Base-by-base conservation (phyloP, 306 rosid genomes). In the Malus sieversii region DNA sequence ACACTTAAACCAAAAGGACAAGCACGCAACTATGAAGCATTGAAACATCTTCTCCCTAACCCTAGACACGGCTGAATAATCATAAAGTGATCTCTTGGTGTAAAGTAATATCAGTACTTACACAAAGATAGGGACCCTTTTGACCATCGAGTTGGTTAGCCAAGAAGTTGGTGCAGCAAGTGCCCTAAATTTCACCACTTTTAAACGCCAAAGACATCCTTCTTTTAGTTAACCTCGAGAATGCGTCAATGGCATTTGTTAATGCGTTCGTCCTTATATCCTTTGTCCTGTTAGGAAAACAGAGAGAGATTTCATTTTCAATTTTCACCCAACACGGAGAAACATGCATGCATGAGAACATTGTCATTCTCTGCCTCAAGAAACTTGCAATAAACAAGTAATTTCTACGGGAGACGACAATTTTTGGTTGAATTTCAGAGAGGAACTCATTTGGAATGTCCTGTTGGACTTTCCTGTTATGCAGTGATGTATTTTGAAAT, bases 161-260 rank as follows among this genome's bases (percentile, higher is more conserved):
- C 78, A 81, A 73, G 80, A 86, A 84, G 88, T 87, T 82, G 91
- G 87, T 87, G 88, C 38, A 81, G 84, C 93, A 80, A 84, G 76
- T 89, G 73, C 80, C 82, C 87, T 66, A 84, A 79, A 78, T 81
- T 73, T 45, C 72, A 66, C 62, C 69, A 51, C 66, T 73, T 85
- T 40, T 79, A 73, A 77, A 78, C 51, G 74, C 59, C 20, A 61
- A 80, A 79, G 73, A 72, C 65, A 32, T 67, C 22, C 53, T 69
- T 57, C 32, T 58, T 51, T 15, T 18, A 22, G 10, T 48, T 22
- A 64, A 70, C 10, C 42, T 19, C 45, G 45, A 55, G 83, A 84
- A 71, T 48, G 57, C 83, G 85, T 84, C 85, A 75, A 84, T 79
- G 70, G 13, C 73, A 73, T 82, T 82, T 73, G 79, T 77, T 80